These are phyloP conservation scores for Skeletonema potamos DNA, from an alignment of 108 stramenopile genomes.

Conservation along the genomic window DNA sequence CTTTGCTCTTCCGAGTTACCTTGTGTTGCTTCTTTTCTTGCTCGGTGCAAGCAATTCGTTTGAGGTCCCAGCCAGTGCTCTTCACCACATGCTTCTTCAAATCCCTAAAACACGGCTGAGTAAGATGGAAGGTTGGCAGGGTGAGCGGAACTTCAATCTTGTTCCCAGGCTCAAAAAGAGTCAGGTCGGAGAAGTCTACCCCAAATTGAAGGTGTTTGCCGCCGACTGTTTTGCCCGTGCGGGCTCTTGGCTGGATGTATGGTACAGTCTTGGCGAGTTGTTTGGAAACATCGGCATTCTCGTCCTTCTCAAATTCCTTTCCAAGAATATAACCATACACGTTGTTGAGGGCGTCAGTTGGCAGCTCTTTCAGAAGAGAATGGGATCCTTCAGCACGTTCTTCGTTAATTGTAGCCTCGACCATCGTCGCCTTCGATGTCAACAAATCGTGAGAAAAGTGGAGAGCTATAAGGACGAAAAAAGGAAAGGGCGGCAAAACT, in stretches of 20 bases:
- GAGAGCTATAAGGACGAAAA: too few relatives aligned
- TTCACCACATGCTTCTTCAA: background rate
- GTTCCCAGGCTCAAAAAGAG: slow-evolving; percentile 5
- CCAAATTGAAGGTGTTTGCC: background rate
- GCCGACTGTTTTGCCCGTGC: background rate
- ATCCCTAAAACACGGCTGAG: slow-evolving; percentile 6
- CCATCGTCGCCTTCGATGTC: too few relatives aligned
- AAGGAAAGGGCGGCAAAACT: too few relatives aligned
- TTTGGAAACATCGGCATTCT: background rate
- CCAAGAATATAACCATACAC: background rate
- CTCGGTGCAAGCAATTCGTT: slow-evolving; percentile 4
- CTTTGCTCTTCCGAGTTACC: background rate
- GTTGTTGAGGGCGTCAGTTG: background rate
- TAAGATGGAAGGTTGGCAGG: slow-evolving; percentile 1
- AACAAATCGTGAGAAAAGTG: too few relatives aligned
- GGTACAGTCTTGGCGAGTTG: background rate
- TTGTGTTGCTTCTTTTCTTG: slow-evolving; percentile 4
- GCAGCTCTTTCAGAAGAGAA: background rate
- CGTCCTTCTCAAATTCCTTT: background rate
- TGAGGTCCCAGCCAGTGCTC: slow-evolving; percentile 5
- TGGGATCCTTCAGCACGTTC: background rate
- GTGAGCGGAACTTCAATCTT: slow-evolving; percentile 16
- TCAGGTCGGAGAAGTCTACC: background rate
- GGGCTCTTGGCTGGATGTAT: background rate
- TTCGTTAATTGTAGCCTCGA: background rate